Conservation (phyloP, 192 early-diverging fungal genomes). For the Pilobolus umbonatus region DNA sequence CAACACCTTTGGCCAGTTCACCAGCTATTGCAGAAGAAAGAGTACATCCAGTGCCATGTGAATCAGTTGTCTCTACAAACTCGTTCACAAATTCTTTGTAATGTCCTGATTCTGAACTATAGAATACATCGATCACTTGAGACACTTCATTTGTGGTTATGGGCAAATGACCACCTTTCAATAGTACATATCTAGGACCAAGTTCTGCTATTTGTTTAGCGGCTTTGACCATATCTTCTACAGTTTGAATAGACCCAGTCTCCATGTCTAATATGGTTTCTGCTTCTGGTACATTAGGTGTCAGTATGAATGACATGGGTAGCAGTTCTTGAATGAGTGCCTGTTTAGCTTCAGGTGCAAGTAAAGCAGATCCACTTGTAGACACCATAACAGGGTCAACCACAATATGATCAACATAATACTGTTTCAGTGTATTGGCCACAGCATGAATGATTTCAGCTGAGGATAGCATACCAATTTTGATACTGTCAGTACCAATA, state of each 20-base stretch:
- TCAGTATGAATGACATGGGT: slow-evolving; percentile 67
- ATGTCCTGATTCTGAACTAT: slow-evolving; percentile 31
- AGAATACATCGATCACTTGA: slow-evolving; percentile 61
- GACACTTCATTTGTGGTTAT: background rate
- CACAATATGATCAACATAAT: slow-evolving; percentile 45
- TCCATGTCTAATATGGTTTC: slow-evolving; percentile 51
- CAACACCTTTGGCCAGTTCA: slow-evolving; percentile 52
- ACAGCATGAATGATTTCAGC: slow-evolving; percentile 61
- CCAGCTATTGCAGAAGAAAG: slow-evolving; percentile 77
- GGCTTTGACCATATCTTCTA: slow-evolving; percentile 60
- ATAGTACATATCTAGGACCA: slow-evolving; percentile 55
- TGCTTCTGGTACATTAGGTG: slow-evolving; percentile 84
- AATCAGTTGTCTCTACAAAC: slow-evolving; percentile 62
- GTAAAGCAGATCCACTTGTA: slow-evolving; percentile 61
- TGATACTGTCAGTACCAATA: slow-evolving; percentile 71
- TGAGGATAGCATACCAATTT: slow-evolving; percentile 77
- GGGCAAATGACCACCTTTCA: slow-evolving; percentile 85
- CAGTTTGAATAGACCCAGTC: slow-evolving; percentile 37
- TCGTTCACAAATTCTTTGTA: slow-evolving; percentile 48
- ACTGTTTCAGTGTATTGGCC: slow-evolving; percentile 37
- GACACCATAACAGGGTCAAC: slow-evolving; percentile 89
- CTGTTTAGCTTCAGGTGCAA: slow-evolving; percentile 56
- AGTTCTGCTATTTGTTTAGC: slow-evolving; percentile 48
- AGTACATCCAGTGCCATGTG: slow-evolving; percentile 89
- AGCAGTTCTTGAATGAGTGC: slow-evolving; percentile 52